Evolutionary conservation across 1,284 basidiomycete species (phyloP), one percentile per base, ranked within the genome.

Genomic region (Trichosporon coremiiforme): DNA sequence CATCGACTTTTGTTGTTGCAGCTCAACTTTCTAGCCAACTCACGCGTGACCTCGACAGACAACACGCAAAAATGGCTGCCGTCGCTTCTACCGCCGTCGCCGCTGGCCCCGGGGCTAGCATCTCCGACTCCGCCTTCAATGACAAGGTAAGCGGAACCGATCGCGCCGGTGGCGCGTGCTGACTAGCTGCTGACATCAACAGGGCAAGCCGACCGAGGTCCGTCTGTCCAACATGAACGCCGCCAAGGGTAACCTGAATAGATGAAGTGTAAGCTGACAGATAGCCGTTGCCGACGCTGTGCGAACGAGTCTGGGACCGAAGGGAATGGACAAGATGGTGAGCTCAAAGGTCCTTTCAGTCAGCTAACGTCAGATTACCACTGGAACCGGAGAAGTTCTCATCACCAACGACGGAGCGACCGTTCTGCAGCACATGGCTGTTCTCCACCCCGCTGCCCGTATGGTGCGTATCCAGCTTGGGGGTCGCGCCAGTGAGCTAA

Each of bases 281-380:
- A 13, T 75, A 97, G 96, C 97, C 41, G 97, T 99, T 78, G 95
- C 94, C 77, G 96, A 98, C 86, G 96, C 95, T 66, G 94, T 99
- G 45, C 88, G 97, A 79, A 99, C 97, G 66, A 98, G 95, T 66
- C 85, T 99, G 74, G 97, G 97, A 20, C 97, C 97, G 63, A 91
- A 93, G 84, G 97, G 97, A 75, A 99, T 99, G 97, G 97, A 99
- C 86, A 98, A 98, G 87, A 98, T 98, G 95, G 95, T 92, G 77
- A 73, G 86, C 79, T 71, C 68, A 22, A 20, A 9, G 15, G 75
- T 50, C 17, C 36, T n/a, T 13, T 6, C 22, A 8, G 33, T 36
- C 2, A 15, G 31, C 67, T 66, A 45, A 67, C 62, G 71, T 60
- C 79, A 98, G 95, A 99, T 99, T 81, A 95, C 98, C 89, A 99